These are phyloP conservation scores for Exophiala aquamarina DNA, from an alignment of 2,329 filamentous ascomycete species.

Conservation along the genomic window DNA sequence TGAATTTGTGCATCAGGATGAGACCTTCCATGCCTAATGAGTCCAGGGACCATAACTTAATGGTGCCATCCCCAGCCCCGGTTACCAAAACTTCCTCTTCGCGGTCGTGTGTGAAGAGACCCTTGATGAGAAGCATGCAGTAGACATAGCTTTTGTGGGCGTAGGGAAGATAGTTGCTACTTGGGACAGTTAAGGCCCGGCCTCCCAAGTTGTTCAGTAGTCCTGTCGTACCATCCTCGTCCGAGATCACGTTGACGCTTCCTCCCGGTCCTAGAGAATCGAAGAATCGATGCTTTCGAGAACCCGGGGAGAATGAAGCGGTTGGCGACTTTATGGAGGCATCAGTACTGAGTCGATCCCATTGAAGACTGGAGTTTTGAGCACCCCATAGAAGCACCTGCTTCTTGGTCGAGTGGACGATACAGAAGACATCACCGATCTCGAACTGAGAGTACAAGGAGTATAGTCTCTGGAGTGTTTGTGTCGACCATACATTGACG, in stretches of 20 bases:
- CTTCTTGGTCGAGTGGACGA: constrained; percentile 78
- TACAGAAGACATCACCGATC: constrained; percentile 91
- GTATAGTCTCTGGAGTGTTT: constrained; percentile 70
- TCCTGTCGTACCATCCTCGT: constrained; percentile 45
- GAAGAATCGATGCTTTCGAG: constrained; percentile 80
- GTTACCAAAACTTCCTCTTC: constrained; percentile 81
- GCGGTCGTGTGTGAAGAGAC: constrained; percentile 67
- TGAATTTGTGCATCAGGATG: constrained; percentile 66
- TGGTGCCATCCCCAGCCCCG: constrained; percentile 87
- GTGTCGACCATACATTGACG: constrained; percentile 89
- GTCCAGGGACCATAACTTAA: constrained; percentile 75
- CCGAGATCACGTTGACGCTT: constrained; percentile 56
- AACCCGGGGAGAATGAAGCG: constrained; percentile 67
- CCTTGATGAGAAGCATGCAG: constrained; percentile 84
- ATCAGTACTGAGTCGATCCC: constrained; percentile 73
- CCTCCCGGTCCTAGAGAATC: constrained; percentile 85
- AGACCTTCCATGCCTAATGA: constrained; percentile 56
- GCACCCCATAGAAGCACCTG: constrained; percentile 87
- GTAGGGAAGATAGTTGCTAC: constrained; percentile 78
- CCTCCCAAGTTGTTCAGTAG: constrained; percentile 55
- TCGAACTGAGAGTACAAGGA: constrained; percentile 93
- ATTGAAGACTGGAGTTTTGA: constrained; percentile 66
- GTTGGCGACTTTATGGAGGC: constrained; percentile 60
- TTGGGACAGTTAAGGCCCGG: constrained; percentile 75
- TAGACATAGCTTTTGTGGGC: constrained; percentile 96